Evolutionary conservation across 179 eudicot species (phyloP), one percentile per base, ranked within the genome.

Genomic region (Spergularia azorica): DNA sequence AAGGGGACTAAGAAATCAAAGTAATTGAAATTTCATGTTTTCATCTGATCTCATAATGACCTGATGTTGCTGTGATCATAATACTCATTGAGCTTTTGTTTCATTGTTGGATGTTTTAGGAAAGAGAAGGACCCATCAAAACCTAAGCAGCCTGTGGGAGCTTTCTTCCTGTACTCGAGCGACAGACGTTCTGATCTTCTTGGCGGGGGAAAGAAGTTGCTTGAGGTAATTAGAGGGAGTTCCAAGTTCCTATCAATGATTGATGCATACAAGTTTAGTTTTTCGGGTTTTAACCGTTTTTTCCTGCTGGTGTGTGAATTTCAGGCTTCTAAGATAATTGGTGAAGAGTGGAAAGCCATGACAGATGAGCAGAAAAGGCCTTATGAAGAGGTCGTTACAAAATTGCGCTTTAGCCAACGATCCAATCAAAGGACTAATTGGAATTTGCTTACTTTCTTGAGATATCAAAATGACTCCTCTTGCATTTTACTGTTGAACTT

Each of bases 311-410:
- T 26, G 32, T 48, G 57, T 68, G 36, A 52, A 32, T 66, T 60
- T 38, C 67, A 91, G 96, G 83, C 87, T 79, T 93, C 94, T 12
- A 94, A 89, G 88, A 82, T 91, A 54, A 85, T 86, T 6, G 92
- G 97, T 57, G 96, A 92, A 83, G 93, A 94, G 79, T 95, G 98
- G 98, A 95, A 91, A 86, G 92, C 67, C 83, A 85, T 95, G 97
- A 76, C 91, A 48, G 96, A 89, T 61, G 74, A 84, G 69, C 86
- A 94, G 56, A 90, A 71, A 73, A 76, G 54, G 58, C 92, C 96
- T 36, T 92, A 89, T 77, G 96, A 95, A 84, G 80, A 92, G 91
- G 97, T n/a, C n/a, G n/a, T n/a, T n/a, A n/a, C n/a, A n/a, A n/a
- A n/a, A n/a, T n/a, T n/a, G n/a, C n/a, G n/a, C n/a, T n/a, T n/a